These are phyloP conservation scores for Saccharum officinarum DNA, from an alignment of 176 grass and related monocot genomes.

Conservation along the genomic window DNA sequence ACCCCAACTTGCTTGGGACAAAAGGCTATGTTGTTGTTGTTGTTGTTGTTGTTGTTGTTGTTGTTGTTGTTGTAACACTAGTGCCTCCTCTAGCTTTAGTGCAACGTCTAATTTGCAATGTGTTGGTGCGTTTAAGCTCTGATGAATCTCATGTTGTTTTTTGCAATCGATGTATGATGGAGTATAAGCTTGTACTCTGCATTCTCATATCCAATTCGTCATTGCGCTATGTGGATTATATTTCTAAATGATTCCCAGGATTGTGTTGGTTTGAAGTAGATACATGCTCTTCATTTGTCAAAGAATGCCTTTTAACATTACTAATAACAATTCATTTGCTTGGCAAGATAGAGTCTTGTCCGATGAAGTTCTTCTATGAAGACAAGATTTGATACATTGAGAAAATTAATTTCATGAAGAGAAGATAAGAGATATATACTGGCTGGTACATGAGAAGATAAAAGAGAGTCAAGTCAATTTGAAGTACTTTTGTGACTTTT, in stretches of 20 bases:
- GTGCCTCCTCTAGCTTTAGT: not conserved
- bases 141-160: not conserved
- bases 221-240: constrained; percentile 42
- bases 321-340: constrained; percentile 76
- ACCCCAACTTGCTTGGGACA: no score
- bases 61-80: no score
- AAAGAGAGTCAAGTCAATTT: constrained; percentile 64
- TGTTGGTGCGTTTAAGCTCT: not conserved
- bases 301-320: constrained; percentile 55
- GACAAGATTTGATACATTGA: constrained; percentile 68
- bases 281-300: constrained; percentile 65
- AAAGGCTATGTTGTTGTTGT: no score
- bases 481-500: constrained; percentile 70
- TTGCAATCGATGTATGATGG: not conserved
- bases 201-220: constrained; percentile 13
- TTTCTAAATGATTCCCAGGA: constrained; percentile 58
- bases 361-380: constrained; percentile 71
- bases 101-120: not conserved
- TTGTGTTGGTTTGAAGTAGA: constrained; percentile 73
- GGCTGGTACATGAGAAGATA: constrained; percentile 84
- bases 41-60: no score
- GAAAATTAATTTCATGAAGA: constrained; percentile 74
- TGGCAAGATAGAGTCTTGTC: constrained; percentile 74
- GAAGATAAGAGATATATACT: constrained; percentile 56
- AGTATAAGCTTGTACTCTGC: not conserved